Percentiles rank a stretch among this genome's conserved stretches.
These are phyloP conservation scores for Sarocladiaceae sp. DNA, from an alignment of 2,329 filamentous ascomycete species.

Conservation along the genomic window DNA sequence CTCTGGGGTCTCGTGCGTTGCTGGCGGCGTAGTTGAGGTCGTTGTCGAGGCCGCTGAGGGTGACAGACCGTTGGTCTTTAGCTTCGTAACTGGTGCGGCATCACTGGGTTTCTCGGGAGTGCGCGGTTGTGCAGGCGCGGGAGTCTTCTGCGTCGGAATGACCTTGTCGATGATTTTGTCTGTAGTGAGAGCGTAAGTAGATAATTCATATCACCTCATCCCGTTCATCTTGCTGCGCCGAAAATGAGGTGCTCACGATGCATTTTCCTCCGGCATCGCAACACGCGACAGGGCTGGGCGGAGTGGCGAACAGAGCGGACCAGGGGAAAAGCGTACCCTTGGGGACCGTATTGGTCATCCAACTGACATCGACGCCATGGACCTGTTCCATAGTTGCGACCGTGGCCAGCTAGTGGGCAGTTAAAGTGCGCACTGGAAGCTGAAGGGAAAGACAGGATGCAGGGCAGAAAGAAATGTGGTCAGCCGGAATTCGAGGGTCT, in stretches of 20 bases:
- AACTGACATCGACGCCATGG: conserved; percentile 80
- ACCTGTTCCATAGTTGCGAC: conserved; percentile 62
- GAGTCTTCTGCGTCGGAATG: conserved; percentile 1
- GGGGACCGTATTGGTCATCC: conserved; percentile 75
- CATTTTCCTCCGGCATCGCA: not conserved
- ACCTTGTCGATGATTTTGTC: conserved; percentile 24
- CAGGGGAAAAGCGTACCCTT: conserved; percentile 60
- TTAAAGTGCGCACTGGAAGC: not conserved
- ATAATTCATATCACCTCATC: not conserved
- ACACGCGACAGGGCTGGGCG: too few species aligned
- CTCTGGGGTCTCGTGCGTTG: conserved; percentile 13
- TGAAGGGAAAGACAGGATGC: not conserved
- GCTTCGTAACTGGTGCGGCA: not conserved
- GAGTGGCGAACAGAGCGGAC: conserved; percentile 12
- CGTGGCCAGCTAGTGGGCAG: not conserved
- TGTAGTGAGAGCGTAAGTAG: conserved; percentile 10
- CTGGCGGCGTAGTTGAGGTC: not conserved
- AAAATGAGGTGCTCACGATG: not conserved
- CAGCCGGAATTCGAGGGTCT: not conserved
- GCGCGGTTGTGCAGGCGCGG: conserved; percentile 23
- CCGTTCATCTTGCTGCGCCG: too few species aligned
- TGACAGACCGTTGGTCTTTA: not conserved
- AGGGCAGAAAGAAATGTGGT: not conserved
- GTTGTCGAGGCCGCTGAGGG: not conserved
- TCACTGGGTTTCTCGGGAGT: not conserved